Base-by-base conservation (phyloP, 352 stramenopile genomes). In the Phytophthora lateralis region DNA sequence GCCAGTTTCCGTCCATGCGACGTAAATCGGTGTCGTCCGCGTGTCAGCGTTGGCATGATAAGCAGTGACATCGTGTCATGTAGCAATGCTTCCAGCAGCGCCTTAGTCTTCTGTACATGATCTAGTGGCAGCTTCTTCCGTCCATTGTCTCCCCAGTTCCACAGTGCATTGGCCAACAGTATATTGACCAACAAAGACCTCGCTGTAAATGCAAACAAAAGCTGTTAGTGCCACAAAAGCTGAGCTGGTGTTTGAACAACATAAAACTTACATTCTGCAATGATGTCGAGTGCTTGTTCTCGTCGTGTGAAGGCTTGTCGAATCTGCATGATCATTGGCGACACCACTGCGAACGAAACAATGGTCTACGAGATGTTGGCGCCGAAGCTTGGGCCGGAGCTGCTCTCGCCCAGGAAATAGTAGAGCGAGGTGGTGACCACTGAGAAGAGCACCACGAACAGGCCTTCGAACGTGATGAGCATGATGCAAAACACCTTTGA, bases 321-420 rank as follows among this genome's bases (percentile, higher is more conserved):
- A 72, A 96, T 93, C 63, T 94, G 85, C 83, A 94, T 93, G 72
- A 93, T 96, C 80, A 93, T 89, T 14, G 87, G 87, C 49, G 85
- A 88, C 18, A 93, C 84, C 30, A 96, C 75, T 6, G 87, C 82
- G 45, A 96, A 91, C 10, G 83, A 81, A 39, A 92, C 74, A 61
- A 92, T 89, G 38, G 80, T 89, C 79, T 81, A 95, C 69, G 85
- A 93, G 43, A 96, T 85, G 58, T 96, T 96, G 51, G 83, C 82
- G 24, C 79, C 81, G 52, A 94, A 93, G 32, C 62, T 75, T 12
- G 69, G 44, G 11, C 67, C 71, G 4, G 58, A 46, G 26, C 54
- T 74, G 41, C 69, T 78, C 24, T 73, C 45, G 42, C 82, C 81
- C 54, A 78, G 71, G 21, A 85, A 56, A 53, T 95, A 93, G 55